Evolutionary conservation across 305 asterid species (phyloP).

Genomic region (Rubia peregrina): DNA sequence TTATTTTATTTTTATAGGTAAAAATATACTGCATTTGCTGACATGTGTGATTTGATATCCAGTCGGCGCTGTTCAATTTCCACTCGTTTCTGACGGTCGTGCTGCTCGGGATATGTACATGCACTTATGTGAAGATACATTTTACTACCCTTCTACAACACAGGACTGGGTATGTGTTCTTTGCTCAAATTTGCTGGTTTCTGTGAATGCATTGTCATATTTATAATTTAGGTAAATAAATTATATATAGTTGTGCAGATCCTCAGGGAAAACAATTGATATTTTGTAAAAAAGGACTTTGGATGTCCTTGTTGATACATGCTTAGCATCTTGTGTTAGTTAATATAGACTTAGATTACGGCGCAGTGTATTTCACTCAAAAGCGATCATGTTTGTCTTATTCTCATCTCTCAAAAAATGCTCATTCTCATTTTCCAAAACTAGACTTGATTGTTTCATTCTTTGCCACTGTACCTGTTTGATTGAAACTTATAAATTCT

Average conservation of each 20-base stretch:
- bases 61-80: conserved; percentile 92
- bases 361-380: background rate
- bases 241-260: background rate
- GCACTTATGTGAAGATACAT: conserved; percentile 79
- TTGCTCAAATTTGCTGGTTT: background rate
- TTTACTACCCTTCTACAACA: conserved; percentile 86
- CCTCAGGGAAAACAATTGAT: background rate
- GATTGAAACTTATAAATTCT: background rate
- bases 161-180: conserved; percentile 63
- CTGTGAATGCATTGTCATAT: background rate
- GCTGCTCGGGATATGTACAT: conserved; percentile 75
- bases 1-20: background rate
- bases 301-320: background rate
- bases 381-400: no score
- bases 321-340: background rate
- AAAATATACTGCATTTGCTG: conserved; percentile 12
- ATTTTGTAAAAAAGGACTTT: no score
- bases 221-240: background rate
- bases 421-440: background rate
- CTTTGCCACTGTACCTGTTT: background rate
- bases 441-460: background rate
- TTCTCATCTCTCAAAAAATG: background rate
- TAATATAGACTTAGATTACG: background rate
- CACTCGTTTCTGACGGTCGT: conserved; percentile 86
- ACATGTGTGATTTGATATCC: conserved; percentile 29